Percentiles rank a stretch among this genome's conserved stretches.
Conservation (phyloP, 2,329 filamentous ascomycete genomes). For the Fusarium proliferatum region DNA sequence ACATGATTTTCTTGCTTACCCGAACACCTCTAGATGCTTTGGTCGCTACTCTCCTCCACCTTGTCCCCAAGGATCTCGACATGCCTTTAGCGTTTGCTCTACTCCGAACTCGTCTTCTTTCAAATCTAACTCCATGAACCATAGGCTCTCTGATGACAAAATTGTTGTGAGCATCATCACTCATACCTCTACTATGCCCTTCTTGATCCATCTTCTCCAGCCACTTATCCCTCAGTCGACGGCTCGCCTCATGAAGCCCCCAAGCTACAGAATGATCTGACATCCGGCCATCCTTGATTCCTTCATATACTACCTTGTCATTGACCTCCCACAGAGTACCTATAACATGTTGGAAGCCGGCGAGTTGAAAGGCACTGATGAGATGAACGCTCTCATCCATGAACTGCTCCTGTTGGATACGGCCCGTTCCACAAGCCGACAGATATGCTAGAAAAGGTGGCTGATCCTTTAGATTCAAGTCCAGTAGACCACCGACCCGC, state of each 20-base stretch:
- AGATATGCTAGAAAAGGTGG: neutral
- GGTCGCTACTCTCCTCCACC: neutral
- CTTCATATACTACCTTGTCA: neutral
- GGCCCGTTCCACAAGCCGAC: neutral
- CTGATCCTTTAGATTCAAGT: neutral
- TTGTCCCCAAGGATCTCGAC: neutral
- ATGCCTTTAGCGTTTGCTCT: neutral
- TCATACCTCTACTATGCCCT: accelerated
- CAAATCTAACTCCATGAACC: neutral
- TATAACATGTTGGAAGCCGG: neutral
- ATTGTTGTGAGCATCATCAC: accelerated
- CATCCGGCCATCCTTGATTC: neutral
- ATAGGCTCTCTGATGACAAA: neutral
- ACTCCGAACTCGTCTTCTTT: neutral
- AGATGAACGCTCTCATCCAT: neutral
- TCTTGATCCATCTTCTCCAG: neutral
- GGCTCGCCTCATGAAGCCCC: neutral
- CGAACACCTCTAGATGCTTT: neutral
- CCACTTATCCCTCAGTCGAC: neutral
- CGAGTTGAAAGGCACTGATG: neutral
- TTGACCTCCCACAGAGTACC: neutral
- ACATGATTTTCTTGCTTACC: accelerated
- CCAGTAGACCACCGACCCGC: neutral
- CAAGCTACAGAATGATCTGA: neutral
- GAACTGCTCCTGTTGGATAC: neutral